These are phyloP conservation scores for Globisporangium acanthophoron DNA, from an alignment of 352 stramenopile genomes.

Conservation along the genomic window DNA sequence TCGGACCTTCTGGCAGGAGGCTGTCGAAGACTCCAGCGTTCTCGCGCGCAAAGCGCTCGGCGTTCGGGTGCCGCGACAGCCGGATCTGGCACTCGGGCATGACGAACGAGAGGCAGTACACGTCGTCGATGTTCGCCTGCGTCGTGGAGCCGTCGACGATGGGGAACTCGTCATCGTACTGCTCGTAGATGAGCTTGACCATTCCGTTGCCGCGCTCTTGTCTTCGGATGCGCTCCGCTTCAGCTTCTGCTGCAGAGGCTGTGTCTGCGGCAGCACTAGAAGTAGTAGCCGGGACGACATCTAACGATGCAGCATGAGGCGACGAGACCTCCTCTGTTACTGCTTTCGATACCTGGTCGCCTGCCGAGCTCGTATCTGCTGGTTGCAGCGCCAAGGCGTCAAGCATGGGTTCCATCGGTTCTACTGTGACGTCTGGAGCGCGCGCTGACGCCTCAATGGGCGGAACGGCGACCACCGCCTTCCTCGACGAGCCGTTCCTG, in stretches of 20 bases:
- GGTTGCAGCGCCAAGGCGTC: not conserved
- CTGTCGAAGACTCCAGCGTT: conserved; percentile 46
- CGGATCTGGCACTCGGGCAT: conserved; percentile 85
- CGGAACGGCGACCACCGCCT: not conserved
- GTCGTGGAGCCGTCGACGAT: conserved; percentile 77
- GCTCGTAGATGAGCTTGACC: conserved; percentile 81
- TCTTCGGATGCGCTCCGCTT: conserved; percentile 22
- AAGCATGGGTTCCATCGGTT: not conserved
- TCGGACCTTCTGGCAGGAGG: conserved; percentile 61
- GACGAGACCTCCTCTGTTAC: not conserved
- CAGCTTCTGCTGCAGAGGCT: conserved; percentile 6
- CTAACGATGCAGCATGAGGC: not conserved
- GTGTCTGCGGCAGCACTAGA: not conserved
- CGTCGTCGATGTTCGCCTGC: conserved; percentile 70
- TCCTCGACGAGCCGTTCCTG: not conserved
- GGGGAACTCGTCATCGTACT: conserved; percentile 82
- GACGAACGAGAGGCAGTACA: conserved; percentile 86
- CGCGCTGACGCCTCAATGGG: not conserved
- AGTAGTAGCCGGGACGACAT: not conserved
- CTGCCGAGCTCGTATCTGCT: not conserved
- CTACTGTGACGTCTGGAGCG: not conserved
- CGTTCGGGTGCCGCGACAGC: conserved; percentile 42
- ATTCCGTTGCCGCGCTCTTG: conserved; percentile 54
- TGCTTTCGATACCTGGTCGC: not conserved
- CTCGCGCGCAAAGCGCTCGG: conserved; percentile 49